Evolutionary conservation across 1,139 yeast genomes (phyloP), one percentile per base, ranked within the genome.

Genomic region (Dujonia santamariae): DNA sequence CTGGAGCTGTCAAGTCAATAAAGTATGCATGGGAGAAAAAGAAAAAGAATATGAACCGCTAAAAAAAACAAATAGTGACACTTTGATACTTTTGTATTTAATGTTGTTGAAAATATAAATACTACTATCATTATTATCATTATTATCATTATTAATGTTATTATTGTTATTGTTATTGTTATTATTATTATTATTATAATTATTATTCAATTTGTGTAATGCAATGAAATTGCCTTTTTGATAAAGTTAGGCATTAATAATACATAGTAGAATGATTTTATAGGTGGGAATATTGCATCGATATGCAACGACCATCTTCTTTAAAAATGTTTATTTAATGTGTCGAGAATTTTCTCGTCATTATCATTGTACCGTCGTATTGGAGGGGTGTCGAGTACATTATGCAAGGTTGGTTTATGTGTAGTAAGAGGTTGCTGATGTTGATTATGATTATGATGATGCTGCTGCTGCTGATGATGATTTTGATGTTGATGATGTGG

Each of bases 1-100:
- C 97, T 1, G 98, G 99, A 1, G 37, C 86, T 1, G 53, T 67
- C 20, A 84, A 85, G 53, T 80, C 95, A 13, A 54, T 78, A 31
- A 75, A 71, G 45, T 92, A 92, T 58, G 92, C 96, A 4, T 60
- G 75, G 54, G 96, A 90, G 36, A 92, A 92, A 59, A 72, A 59
- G 25, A 22, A 20, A 16, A 33, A 33, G 24, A 28, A 28, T 16
- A 19, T 28, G 24, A 22, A 15, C 9, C 14, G 25, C 9, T 11
- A 12, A 9, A 9, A 21, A 21, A 11, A 21, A 21, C n/a, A 21
- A 12, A 21, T 11, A 11, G 23, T 12, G 23, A 12, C 23, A 21
- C 11, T 21, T 12, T 11, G 9, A 21, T 21, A 21, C n/a, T 21
- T 11, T 21, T 21, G n/a, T n/a, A n/a, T n/a, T n/a, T n/a, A n/a